phyloP scores from a whole-genome alignment of 495 filamentous ascomycete genomes.

The Penicillium paradoxum region DNA sequence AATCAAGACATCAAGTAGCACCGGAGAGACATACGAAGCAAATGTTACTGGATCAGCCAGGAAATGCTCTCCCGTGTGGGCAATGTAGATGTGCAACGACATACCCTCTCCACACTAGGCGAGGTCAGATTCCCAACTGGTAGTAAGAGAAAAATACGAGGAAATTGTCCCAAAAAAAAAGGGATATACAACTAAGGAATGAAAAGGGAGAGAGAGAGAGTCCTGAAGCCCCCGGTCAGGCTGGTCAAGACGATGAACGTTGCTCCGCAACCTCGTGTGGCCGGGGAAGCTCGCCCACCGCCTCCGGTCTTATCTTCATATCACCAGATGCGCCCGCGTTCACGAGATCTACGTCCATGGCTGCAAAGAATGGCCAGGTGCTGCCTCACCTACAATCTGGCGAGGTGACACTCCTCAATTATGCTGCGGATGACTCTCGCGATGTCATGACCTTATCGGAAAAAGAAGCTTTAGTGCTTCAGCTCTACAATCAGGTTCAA shows the following conservation, averaged over 20 bases:
- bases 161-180: slow-evolving; percentile 12
- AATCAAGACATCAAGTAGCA: not conserved
- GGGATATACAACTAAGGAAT: slow-evolving; percentile 4
- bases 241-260: slow-evolving; percentile 2
- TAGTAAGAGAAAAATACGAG: slow-evolving; percentile 28
- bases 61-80: slow-evolving; percentile 82
- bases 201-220: slow-evolving; percentile 5
- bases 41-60: slow-evolving; percentile 64
- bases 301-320: slow-evolving; percentile 19
- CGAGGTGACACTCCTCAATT: slow-evolving; percentile 36
- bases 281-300: slow-evolving; percentile 17
- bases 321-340: slow-evolving; percentile 34
- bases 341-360: slow-evolving; percentile 37
- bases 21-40: slow-evolving; percentile 53
- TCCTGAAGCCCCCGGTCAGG: slow-evolving; percentile 20
- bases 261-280: not conserved
- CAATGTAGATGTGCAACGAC: slow-evolving; percentile 77
- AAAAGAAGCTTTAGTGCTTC: slow-evolving; percentile 56
- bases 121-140: slow-evolving; percentile 28
- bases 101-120: slow-evolving; percentile 48
- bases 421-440: slow-evolving; percentile 39
- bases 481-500: slow-evolving; percentile 63
- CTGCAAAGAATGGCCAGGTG: slow-evolving; percentile 29
- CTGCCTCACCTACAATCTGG: slow-evolving; percentile 34
- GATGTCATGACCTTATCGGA: slow-evolving; percentile 54